A percentile compares a stretch with the other conserved stretches of the same genome.
Conservation (phyloP, 2,329 filamentous ascomycete species). For the Blumeriella jaapii region DNA sequence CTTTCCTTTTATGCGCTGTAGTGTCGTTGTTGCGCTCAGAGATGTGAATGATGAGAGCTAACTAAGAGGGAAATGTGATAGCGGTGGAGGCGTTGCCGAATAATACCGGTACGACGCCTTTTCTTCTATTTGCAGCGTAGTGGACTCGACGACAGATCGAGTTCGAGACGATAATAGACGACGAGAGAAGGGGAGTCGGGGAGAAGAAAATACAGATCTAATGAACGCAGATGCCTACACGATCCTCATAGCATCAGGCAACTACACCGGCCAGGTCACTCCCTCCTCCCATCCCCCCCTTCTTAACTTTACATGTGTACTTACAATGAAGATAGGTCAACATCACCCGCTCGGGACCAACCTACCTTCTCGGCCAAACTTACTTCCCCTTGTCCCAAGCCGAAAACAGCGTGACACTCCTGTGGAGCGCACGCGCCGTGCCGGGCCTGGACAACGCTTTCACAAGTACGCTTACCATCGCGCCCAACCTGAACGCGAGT, state of each 20-base stretch:
- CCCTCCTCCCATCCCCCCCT: background rate
- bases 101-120: too few relatives aligned
- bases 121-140: too few relatives aligned
- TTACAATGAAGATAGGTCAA: conserved; percentile 45
- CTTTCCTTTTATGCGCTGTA: too few relatives aligned
- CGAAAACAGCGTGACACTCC: conserved; percentile 41
- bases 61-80: too few relatives aligned
- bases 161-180: too few relatives aligned
- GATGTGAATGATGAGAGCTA: too few relatives aligned
- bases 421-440: conserved; percentile 44
- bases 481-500: conserved; percentile 50
- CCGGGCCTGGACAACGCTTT: conserved; percentile 45
- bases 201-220: too few relatives aligned
- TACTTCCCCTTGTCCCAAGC: conserved; percentile 15
- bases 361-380: conserved; percentile 48
- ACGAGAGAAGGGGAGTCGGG: too few relatives aligned
- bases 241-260: conserved; percentile 49
- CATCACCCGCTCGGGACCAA: conserved; percentile 47
- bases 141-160: too few relatives aligned
- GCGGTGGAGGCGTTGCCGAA: too few relatives aligned
- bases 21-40: too few relatives aligned
- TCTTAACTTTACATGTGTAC: background rate
- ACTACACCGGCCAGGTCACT: conserved; percentile 39
- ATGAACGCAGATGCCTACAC: conserved; percentile 27
- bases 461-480: conserved; percentile 49